phyloP scores from a whole-genome alignment of 768 basidiomycete species.

The Kwoniella newhampshirensis region DNA sequence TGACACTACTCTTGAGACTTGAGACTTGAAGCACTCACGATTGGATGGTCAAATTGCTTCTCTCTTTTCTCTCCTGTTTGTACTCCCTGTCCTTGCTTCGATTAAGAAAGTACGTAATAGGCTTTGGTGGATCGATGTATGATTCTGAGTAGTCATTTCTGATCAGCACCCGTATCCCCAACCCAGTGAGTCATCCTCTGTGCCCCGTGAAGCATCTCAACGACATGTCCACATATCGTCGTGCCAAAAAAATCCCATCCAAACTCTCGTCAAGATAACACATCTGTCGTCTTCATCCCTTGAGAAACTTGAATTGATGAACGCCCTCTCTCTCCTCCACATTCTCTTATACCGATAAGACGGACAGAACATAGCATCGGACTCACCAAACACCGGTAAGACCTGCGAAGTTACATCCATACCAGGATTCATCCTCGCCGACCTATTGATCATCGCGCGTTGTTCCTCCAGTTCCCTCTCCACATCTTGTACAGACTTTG shows the following conservation, averaged over 20 bases:
- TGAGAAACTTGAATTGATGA: no score
- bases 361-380: no score
- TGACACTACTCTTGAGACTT: no score
- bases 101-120: conserved; percentile 1
- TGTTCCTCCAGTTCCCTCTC: conserved; percentile 23
- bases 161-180: no score
- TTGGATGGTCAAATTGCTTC: conserved; percentile 12
- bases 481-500: conserved; percentile 16
- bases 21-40: conserved; percentile 15
- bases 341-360: no score
- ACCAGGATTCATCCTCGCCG: conserved; percentile 16
- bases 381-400: conserved; percentile 21
- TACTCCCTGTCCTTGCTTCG: conserved; percentile 6
- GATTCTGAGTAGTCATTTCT: conserved; percentile 12
- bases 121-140: conserved; percentile 16
- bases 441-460: conserved; percentile 13
- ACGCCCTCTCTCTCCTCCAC: not conserved
- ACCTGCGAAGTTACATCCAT: conserved; percentile 15
- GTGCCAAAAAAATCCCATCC: no score
- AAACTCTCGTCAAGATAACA: no score
- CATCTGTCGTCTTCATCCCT: no score
- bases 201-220: no score
- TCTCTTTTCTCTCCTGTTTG: conserved; percentile 12
- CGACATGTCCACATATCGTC: no score
- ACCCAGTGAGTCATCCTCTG: no score